phyloP scores from a whole-genome alignment of 257 asterid genomes.

The Nicotiana benthamiana region DNA sequence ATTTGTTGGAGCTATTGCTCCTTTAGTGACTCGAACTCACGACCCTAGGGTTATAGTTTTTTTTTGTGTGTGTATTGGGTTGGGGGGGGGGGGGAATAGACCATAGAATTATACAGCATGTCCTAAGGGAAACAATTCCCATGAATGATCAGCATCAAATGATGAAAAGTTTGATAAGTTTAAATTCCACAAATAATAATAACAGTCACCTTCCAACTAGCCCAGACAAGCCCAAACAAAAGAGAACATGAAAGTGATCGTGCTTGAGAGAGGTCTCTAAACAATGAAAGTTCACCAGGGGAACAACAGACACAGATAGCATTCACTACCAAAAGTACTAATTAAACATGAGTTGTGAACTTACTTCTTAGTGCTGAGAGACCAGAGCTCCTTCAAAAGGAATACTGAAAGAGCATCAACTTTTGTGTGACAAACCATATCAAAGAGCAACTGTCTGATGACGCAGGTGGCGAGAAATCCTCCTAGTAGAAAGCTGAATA shows the following conservation, averaged over 20 bases:
- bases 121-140: neutral
- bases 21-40: no score
- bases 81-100: neutral
- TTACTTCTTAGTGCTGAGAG: constrained; percentile 25
- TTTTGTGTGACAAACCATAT: no score
- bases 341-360: constrained; percentile 25
- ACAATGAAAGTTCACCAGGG: neutral
- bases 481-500: constrained; percentile 20
- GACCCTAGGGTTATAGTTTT: no score
- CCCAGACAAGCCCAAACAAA: neutral
- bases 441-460: constrained; percentile 12
- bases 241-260: neutral
- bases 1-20: no score
- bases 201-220: neutral
- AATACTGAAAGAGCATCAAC: constrained; percentile 6
- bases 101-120: neutral
- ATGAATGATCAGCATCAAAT: neutral
- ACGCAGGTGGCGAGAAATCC: constrained; percentile 20
- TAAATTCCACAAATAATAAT: neutral
- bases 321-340: neutral
- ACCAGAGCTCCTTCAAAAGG: constrained; percentile 23
- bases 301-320: neutral
- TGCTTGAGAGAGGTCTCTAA: neutral
- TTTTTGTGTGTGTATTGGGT: no score
- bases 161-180: neutral